Evolutionary conservation across 2,329 filamentous ascomycete genomes (phyloP).

Genomic region (Amesomyces nigricolor): DNA sequence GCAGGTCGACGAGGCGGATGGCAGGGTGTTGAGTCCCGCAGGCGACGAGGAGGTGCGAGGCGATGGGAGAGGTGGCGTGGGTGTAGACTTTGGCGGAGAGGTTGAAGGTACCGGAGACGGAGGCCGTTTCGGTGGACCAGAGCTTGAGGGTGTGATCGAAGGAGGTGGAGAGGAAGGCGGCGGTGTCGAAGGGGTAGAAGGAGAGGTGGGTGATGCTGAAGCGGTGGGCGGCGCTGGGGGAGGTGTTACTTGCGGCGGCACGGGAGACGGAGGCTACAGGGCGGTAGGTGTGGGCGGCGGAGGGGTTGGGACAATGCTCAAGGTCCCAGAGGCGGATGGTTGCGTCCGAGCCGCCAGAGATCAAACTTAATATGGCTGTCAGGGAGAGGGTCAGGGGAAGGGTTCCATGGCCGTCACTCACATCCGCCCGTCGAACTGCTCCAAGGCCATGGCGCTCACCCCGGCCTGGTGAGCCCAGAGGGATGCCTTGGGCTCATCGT

Average conservation of each 20-base stretch:
- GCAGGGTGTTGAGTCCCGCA: constrained; percentile 82
- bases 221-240: constrained; percentile 38
- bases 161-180: constrained; percentile 69
- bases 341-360: constrained; percentile 82
- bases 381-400: neutral
- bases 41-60: constrained; percentile 71
- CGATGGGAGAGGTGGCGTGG: constrained; percentile 69
- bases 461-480: constrained; percentile 69
- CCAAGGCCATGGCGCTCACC: constrained; percentile 72
- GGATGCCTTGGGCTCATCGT: constrained; percentile 16
- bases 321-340: constrained; percentile 85
- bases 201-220: constrained; percentile 70
- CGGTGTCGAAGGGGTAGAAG: constrained; percentile 73
- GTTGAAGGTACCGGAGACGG: constrained; percentile 60
- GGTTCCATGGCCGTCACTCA: constrained; percentile 33
- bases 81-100: constrained; percentile 66
- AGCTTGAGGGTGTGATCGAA: constrained; percentile 74
- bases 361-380: constrained; percentile 45
- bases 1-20: constrained; percentile 79
- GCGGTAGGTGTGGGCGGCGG: constrained; percentile 44
- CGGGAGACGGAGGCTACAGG: constrained; percentile 49
- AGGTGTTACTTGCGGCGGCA: constrained; percentile 27
- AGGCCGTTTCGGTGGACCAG: constrained; percentile 60
- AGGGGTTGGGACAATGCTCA: constrained; percentile 50
- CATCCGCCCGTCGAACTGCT: constrained; percentile 75